phyloP scores from a whole-genome alignment of 768 basidiomycete species.

The Amyloporia xantha region DNA sequence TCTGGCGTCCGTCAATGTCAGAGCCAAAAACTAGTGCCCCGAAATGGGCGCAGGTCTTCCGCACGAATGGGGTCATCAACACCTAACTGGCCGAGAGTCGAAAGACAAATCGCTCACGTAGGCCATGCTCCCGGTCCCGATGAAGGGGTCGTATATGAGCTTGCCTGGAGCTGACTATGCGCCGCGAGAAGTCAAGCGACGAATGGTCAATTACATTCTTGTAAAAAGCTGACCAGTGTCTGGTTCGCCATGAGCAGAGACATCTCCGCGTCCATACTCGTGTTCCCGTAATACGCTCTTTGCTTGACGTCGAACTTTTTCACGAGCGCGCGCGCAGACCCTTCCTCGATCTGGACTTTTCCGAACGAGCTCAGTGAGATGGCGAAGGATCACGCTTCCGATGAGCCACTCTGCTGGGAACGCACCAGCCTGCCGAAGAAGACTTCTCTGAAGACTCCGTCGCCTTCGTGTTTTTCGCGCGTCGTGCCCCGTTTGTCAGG shows the following conservation, averaged over 20 bases:
- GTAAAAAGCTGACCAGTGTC: constrained; percentile 64
- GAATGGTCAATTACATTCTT: no score
- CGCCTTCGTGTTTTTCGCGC: constrained; percentile 47
- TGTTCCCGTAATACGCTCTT: constrained; percentile 87
- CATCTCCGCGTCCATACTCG: constrained; percentile 96
- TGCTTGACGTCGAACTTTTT: constrained; percentile 82
- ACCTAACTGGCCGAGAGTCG: no score
- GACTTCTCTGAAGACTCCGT: constrained; percentile 61
- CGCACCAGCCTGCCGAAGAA: constrained; percentile 88
- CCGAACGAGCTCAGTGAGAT: background rate
- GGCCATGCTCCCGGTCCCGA: constrained; percentile 88
- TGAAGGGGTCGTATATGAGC: constrained; percentile 92
- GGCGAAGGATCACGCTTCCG: constrained; percentile 1
- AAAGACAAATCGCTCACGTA: constrained; percentile 46
- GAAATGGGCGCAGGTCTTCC: constrained; percentile 86
- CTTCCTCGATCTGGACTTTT: constrained; percentile 44
- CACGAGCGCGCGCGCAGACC: constrained; percentile 62
- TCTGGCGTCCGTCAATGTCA: constrained; percentile 96
- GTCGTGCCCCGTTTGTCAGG: constrained; percentile 40
- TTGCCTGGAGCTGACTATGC: constrained; percentile 85
- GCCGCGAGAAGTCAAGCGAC: background rate
- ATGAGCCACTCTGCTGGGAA: constrained; percentile 10
- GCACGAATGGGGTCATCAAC: no score
- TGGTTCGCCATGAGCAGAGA: constrained; percentile 97
- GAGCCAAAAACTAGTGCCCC: constrained; percentile 86